Evolutionary conservation across 2,329 filamentous ascomycete species (phyloP).

Genomic region (Colletotrichum lindemuthianum): DNA sequence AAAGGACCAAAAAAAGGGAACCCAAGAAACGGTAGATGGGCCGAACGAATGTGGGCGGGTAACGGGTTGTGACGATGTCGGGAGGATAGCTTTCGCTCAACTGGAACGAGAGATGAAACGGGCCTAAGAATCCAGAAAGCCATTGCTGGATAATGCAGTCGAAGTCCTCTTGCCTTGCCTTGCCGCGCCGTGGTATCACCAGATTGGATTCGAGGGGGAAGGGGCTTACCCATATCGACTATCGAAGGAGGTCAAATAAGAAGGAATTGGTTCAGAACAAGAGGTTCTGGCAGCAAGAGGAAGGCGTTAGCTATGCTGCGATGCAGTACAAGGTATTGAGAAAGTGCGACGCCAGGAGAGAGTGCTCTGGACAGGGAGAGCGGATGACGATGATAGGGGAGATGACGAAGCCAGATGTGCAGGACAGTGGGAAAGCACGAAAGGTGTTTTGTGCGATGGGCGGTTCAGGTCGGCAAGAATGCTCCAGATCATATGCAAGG

Average conservation of each 20-base stretch:
- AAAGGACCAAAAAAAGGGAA: conserved; percentile 47
- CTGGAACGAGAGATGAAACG: conserved; percentile 27
- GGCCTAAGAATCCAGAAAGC: not conserved
- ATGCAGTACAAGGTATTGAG: not conserved
- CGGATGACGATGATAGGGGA: conserved; percentile 18
- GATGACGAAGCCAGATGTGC: conserved; percentile 7
- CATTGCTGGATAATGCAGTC: conserved; percentile 1
- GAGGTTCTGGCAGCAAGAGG: conserved; percentile 38
- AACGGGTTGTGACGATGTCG: conserved; percentile 43
- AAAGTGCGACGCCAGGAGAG: not conserved
- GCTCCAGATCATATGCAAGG: not conserved
- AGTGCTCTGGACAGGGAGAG: conserved; percentile 21
- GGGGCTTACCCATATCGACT: conserved; percentile 59
- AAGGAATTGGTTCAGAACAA: conserved; percentile 38
- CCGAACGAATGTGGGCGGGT: conserved; percentile 50
- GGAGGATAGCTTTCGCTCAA: conserved; percentile 38
- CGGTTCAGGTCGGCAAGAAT: not conserved
- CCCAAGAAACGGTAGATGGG: conserved; percentile 60
- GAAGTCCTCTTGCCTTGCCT: conserved; percentile 32
- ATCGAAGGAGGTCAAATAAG: conserved; percentile 43
- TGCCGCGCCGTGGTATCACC: conserved; percentile 34
- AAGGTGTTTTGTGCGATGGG: not conserved
- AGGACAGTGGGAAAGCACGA: not conserved
- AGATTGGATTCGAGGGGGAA: conserved; percentile 38
- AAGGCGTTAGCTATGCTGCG: conserved; percentile 41